Evolutionary conservation across 2,329 filamentous ascomycete genomes (phyloP).

Genomic region (Metarhizium brunneum): DNA sequence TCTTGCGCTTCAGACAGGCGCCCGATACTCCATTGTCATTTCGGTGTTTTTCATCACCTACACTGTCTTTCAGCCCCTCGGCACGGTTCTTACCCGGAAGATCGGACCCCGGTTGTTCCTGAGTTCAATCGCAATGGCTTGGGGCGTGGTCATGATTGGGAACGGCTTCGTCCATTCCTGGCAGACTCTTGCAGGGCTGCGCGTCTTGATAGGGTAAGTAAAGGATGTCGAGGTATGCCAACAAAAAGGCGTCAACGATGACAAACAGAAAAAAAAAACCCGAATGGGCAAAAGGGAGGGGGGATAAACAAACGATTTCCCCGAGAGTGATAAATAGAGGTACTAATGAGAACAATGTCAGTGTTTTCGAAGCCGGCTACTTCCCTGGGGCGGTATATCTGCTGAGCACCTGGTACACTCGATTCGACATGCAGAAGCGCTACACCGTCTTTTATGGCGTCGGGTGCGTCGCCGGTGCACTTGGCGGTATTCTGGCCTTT

Average conservation of each 20-base stretch:
- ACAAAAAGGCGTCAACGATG: too few species aligned
- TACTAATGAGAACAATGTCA: neutral
- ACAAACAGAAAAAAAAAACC: too few species aligned
- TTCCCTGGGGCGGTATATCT: neutral
- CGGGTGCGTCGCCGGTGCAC: neutral
- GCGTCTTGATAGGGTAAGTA: neutral
- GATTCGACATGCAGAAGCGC: constrained; percentile 4
- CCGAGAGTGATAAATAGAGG: too few species aligned
- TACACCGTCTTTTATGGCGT: neutral
- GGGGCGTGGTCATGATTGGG: constrained; percentile 12
- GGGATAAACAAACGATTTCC: too few species aligned
- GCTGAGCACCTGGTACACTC: neutral
- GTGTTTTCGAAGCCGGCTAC: neutral
- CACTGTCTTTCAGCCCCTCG: constrained; percentile 13
- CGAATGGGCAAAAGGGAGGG: too few species aligned
- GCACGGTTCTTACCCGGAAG: constrained; percentile 11
- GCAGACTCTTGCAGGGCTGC: neutral
- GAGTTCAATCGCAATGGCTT: constrained; percentile 10
- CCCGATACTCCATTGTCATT: constrained; percentile 10
- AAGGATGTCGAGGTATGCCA: too few species aligned
- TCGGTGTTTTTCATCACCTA: constrained; percentile 15
- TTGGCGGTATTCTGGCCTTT: neutral
- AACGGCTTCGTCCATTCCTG: constrained; percentile 10
- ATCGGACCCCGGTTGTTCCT: constrained; percentile 15
- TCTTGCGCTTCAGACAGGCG: neutral